Evolutionary conservation across 176 grass and related monocot genomes (phyloP).

Genomic region (Triticum timopheevii): DNA sequence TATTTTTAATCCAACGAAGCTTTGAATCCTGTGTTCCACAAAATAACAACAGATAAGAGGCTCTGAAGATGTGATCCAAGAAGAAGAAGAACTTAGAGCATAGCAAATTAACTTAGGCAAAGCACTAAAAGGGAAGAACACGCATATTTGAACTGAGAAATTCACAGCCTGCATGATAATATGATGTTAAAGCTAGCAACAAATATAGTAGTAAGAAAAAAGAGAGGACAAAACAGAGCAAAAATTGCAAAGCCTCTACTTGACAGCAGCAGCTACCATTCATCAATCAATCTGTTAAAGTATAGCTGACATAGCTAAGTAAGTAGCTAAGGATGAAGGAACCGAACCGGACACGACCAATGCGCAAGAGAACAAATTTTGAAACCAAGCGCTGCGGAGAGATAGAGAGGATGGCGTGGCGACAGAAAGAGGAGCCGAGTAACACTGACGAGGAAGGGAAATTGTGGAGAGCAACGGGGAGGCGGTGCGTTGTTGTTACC

Average conservation of each 20-base stretch:
- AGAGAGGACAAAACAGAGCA: not conserved
- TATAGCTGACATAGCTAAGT: not conserved
- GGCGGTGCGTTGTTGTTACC: conserved; percentile 15
- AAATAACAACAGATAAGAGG: not conserved
- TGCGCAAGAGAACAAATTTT: not conserved
- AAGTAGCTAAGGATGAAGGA: not conserved
- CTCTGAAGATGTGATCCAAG: not conserved
- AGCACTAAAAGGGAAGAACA: not conserved
- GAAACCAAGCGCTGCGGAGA: not conserved
- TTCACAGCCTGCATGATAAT: not conserved
- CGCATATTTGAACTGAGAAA: not conserved
- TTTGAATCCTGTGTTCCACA: not conserved
- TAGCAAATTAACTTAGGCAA: not conserved
- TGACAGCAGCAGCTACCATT: not conserved
- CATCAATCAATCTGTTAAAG: not conserved
- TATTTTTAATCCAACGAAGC: not conserved
- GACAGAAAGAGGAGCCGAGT: not conserved
- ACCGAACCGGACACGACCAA: not conserved
- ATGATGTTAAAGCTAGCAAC: not conserved
- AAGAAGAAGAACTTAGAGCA: not conserved
- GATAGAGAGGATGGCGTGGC: not conserved
- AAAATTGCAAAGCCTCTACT: not conserved
- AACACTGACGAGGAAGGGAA: not conserved
- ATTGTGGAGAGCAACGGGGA: not conserved
- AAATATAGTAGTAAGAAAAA: not conserved